Conservation (phyloP, 495 filamentous ascomycete genomes). For the Aspergillus leporis region DNA sequence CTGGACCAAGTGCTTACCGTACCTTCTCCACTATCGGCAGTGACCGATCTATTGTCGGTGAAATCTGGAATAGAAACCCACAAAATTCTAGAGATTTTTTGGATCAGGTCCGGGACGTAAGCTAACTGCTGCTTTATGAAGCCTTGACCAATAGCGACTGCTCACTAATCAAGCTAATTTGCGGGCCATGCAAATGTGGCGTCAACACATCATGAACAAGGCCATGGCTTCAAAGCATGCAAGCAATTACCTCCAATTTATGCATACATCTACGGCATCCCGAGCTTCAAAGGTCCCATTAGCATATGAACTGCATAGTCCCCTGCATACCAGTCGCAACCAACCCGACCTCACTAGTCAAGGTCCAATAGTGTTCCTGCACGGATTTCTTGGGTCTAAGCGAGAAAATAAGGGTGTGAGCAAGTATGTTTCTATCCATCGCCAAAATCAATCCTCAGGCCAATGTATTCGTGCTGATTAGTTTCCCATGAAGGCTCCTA, state of each 20-base stretch:
- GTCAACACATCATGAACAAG: too few species aligned
- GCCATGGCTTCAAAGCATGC: not conserved
- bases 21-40: too few species aligned
- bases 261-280: not conserved
- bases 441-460: constrained; percentile 18
- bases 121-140: too few species aligned
- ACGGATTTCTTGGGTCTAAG: constrained; percentile 27
- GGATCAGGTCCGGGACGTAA: too few species aligned
- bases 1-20: too few species aligned
- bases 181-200: too few species aligned
- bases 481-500: not conserved
- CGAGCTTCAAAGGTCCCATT: not conserved
- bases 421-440: constrained; percentile 75
- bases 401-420: constrained; percentile 85
- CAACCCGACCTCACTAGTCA: not conserved
- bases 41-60: too few species aligned
- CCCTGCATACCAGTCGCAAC: not conserved
- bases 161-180: too few species aligned
- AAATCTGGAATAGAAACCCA: too few species aligned
- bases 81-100: too few species aligned
- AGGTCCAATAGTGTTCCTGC: constrained; percentile 20
- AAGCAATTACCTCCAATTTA: not conserved
- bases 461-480: not conserved
- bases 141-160: too few species aligned
- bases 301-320: constrained; percentile 1